Percentiles rank a stretch among this genome's conserved stretches.
Conservation (phyloP, 805 yeast genomes). For the Ogataea nitratoaversa region DNA sequence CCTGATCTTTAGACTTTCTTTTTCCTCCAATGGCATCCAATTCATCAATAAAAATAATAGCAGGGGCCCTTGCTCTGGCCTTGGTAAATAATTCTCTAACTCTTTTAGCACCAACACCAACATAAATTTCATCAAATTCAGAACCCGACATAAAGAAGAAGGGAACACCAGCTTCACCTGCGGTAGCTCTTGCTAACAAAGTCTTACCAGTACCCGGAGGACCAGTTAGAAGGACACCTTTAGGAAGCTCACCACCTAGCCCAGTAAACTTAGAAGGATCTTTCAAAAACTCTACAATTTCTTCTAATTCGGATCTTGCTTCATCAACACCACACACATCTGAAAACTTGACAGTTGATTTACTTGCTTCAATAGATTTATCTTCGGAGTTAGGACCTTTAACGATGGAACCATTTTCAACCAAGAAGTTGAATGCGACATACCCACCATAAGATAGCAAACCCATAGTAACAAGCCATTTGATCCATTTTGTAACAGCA, state of each 20-base stretch:
- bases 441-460: slow-evolving; percentile 77
- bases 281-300: slow-evolving; percentile 93
- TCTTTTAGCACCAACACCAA: slow-evolving; percentile 98
- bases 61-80: slow-evolving; percentile 94
- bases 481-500: slow-evolving; percentile 78
- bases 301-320: slow-evolving; percentile 95
- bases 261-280: slow-evolving; percentile 97
- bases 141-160: slow-evolving; percentile 98
- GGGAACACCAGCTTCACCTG: slow-evolving; percentile 99
- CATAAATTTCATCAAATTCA: slow-evolving; percentile 96
- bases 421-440: slow-evolving; percentile 69
- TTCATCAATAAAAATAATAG: slow-evolving; percentile 95
- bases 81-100: slow-evolving; percentile 90
- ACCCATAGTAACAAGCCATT: slow-evolving; percentile 82
- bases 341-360: slow-evolving; percentile 66
- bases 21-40: slow-evolving; percentile 98
- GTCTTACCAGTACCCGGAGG: slow-evolving; percentile 99
- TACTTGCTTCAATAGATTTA: slow-evolving; percentile 21
- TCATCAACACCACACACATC: slow-evolving; percentile 99
- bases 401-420: slow-evolving; percentile 72
- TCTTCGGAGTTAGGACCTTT: slow-evolving; percentile 22
- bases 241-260: slow-evolving; percentile 94
- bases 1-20: slow-evolving; percentile 96
- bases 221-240: slow-evolving; percentile 94
- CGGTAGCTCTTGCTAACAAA: slow-evolving; percentile 92